Percentiles rank a stretch among this genome's conserved stretches.
phyloP scores from a whole-genome alignment of 345 rosid species.

The Abelmoschus esculentus region DNA sequence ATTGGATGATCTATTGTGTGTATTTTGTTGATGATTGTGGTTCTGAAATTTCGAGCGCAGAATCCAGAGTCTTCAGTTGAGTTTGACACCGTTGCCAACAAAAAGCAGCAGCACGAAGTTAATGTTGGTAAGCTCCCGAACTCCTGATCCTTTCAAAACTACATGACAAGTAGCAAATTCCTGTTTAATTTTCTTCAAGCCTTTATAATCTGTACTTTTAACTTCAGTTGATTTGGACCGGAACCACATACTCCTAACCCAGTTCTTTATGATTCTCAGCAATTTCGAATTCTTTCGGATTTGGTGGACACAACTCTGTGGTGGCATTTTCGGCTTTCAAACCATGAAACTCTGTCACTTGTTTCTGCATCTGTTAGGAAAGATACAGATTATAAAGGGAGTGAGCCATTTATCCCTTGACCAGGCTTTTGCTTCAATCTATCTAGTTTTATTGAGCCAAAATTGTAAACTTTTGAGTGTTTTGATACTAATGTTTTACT shows the following conservation, averaged over 20 bases:
- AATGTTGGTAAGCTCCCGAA: not conserved
- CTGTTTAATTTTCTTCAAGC: not conserved
- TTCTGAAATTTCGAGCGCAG: not conserved
- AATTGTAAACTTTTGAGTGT: too few species aligned
- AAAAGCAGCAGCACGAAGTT: not conserved
- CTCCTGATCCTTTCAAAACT: not conserved
- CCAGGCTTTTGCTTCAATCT: too few species aligned
- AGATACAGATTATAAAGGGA: not conserved
- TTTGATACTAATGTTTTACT: too few species aligned
- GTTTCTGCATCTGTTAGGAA: conserved; percentile 3
- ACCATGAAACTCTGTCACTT: conserved; percentile 40
- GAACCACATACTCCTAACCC: not conserved
- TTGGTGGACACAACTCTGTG: conserved; percentile 96
- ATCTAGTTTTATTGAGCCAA: too few species aligned
- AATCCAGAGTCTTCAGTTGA: not conserved
- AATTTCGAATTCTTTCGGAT: conserved; percentile 92
- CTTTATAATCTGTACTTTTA: not conserved
- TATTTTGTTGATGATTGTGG: not conserved
- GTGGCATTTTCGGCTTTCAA: conserved; percentile 8
- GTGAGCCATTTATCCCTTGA: too few species aligned
- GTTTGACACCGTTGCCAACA: not conserved
- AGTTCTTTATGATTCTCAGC: conserved; percentile 46
- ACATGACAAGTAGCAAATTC: not conserved
- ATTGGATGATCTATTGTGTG: conserved; percentile 11
- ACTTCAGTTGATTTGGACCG: not conserved